Evolutionary conservation across 441 rosid species (phyloP).

Genomic region (Dalechampia spathulata): DNA sequence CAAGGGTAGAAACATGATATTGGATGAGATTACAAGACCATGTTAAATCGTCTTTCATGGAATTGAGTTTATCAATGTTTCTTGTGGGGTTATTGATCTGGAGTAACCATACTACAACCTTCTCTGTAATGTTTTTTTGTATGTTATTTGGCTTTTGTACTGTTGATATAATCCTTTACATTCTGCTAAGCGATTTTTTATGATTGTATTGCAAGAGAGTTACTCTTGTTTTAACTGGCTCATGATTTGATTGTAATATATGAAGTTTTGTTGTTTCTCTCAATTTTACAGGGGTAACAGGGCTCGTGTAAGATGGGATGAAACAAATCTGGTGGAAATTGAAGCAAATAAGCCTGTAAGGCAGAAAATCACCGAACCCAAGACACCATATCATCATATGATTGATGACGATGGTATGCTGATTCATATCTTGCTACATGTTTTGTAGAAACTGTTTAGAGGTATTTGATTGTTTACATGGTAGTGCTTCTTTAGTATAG

Average conservation of each 20-base stretch:
- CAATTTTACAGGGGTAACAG: constrained; percentile 26
- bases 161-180: no score
- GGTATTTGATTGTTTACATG: no score
- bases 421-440: constrained; percentile 3
- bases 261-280: constrained; percentile 11
- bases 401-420: constrained; percentile 83
- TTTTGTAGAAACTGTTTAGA: no score
- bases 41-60: not conserved
- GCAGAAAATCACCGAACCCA: constrained; percentile 98
- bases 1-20: not conserved
- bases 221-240: not conserved
- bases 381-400: constrained; percentile 95
- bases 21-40: not conserved
- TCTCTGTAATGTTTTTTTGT: no score
- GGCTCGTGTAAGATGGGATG: constrained; percentile 80
- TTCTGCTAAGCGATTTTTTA: no score
- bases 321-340: constrained; percentile 72
- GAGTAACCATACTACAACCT: no score
- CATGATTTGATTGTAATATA: constrained; percentile 9
- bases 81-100: not conserved
- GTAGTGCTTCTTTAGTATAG: no score
- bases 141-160: no score
- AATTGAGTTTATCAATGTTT: not conserved
- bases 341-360: constrained; percentile 97
- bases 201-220: not conserved